These are phyloP conservation scores for Harringtonia aguacate DNA, from an alignment of 2,329 filamentous ascomycete genomes.

Conservation along the genomic window DNA sequence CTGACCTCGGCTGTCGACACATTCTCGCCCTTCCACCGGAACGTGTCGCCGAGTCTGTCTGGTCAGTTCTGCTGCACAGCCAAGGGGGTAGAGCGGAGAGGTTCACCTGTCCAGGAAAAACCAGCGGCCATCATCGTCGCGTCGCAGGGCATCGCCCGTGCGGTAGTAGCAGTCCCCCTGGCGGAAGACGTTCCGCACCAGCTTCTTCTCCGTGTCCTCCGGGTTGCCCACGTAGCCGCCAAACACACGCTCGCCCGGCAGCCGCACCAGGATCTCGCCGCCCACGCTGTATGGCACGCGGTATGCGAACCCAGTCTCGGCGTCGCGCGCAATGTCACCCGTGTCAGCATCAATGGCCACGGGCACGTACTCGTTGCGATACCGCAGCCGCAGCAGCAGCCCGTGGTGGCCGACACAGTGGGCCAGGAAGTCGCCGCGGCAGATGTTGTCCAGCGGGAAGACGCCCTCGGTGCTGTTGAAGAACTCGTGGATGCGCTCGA, in stretches of 20 bases:
- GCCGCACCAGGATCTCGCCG: conserved; percentile 63
- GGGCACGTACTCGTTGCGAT: conserved; percentile 48
- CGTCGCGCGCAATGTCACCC: conserved; percentile 54
- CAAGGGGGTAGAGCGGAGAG: neutral
- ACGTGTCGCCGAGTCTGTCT: conserved; percentile 55
- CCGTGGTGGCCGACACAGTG: conserved; percentile 64
- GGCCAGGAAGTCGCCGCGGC: conserved; percentile 49
- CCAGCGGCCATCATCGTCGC: conserved; percentile 53
- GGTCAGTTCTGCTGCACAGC: neutral
- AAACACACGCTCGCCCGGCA: conserved; percentile 47
- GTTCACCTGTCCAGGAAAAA: conserved; percentile 51
- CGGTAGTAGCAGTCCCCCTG: conserved; percentile 61
- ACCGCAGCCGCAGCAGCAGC: conserved; percentile 39
- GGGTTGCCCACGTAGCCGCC: conserved; percentile 61
- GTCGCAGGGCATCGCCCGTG: conserved; percentile 54
- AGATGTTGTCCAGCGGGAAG: conserved; percentile 49
- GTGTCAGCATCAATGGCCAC: conserved; percentile 59
- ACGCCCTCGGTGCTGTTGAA: conserved; percentile 70
- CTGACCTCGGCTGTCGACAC: conserved; percentile 74
- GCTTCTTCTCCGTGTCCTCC: conserved; percentile 56
- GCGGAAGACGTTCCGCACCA: conserved; percentile 50
- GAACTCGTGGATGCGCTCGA: conserved; percentile 57
- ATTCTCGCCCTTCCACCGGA: conserved; percentile 74
- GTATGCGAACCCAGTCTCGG: conserved; percentile 55
- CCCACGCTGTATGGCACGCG: conserved; percentile 55